Base-by-base conservation (phyloP, 2,329 filamentous ascomycete species). In the Raffaelea albimanens region DNA sequence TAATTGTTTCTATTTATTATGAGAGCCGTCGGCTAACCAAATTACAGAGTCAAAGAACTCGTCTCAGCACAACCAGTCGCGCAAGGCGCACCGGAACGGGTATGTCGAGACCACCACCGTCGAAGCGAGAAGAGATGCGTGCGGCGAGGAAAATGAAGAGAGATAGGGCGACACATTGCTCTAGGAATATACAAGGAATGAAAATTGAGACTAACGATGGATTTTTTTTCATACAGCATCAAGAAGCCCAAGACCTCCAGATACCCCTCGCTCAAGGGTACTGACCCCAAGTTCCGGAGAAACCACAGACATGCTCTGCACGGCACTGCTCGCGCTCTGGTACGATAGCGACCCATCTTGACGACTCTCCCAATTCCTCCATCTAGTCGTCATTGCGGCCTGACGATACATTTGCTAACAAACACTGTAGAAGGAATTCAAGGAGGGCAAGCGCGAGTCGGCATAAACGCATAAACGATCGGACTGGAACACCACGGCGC, bases 301-400 rank as follows among this genome's bases (percentile, higher is more conserved):
- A 98, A 98, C 82, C 93, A 98, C 80, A 88, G 89, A 80, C 91
- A 98, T 82, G 93, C 93, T 73, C 89, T 97, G 58, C 93, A 97
- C 80, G 93, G 93, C 72, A 98, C 90, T 70, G 89, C 87, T 80
- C 94, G 87, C 79, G 93, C 93, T 69, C 76, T 98, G 78, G 91
- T 97, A 83, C 78, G 49, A 16, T 18, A 5, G 4, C n/a, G 11
- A 11, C 19, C 21, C 25, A 43, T 20, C 5, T 16, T 42, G 20
- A 25, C 41, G n/a, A 43, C n/a, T n/a, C n/a, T n/a, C n/a, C n/a
- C n/a, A n/a, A n/a, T n/a, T n/a, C n/a, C n/a, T n/a, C n/a, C n/a
- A n/a, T n/a, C n/a, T n/a, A n/a, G n/a, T n/a, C n/a, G n/a, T n/a
- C n/a, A n/a, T n/a, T n/a, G n/a, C n/a, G n/a, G n/a, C n/a, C n/a